Evolutionary conservation across 208 protist genomes (phyloP), one percentile per base, ranked within the genome.

Genomic region (Trypanosoma platydactyli): DNA sequence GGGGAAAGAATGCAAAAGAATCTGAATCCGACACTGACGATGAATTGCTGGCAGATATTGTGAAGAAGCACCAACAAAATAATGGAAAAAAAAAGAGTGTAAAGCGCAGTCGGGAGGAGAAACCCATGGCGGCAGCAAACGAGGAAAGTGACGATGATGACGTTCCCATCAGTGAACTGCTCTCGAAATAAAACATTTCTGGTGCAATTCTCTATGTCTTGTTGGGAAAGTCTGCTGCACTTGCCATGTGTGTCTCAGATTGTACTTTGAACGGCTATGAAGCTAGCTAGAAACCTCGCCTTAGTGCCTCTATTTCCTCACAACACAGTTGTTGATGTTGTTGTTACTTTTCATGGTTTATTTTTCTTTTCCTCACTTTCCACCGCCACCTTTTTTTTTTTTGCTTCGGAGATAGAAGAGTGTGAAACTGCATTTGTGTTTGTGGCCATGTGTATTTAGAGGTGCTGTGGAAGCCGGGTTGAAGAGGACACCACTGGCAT

Each of bases 61-160:
- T 38, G 33, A 38, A 38, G 33, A 38, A 56, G 71, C 35, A 69
- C 53, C 5, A 65, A 68, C n/a, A n/a, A 41, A n/a, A 5, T 16
- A 68, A 71, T 18, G 29, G 45, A n/a, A 54, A 1, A 16, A 45
- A 20, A n/a, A 81, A 65, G 33, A 63, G 49, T 27, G 27, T 52
- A 30, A 80, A 86, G 51, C 77, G 77, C 24, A 56, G 54, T 35
- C 76, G 80, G 20, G 57, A 49, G 15, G 74, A 55, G 13, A 49
- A 77, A 3, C 9, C 45, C 0, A 30, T 20, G 30, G 56, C 55
- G 25, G 81, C 78, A 49, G 53, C 46, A 24, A 77, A 86, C 52
- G 80, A n/a, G n/a, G n/a, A 73, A 41, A 81, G 71, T 52, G 77
- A 81, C 16, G 84, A 91, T 60, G 88, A 94, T 25, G 84, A 94